Conservation (phyloP, 495 filamentous ascomycete genomes). For the Penicillium chermesinum region DNA sequence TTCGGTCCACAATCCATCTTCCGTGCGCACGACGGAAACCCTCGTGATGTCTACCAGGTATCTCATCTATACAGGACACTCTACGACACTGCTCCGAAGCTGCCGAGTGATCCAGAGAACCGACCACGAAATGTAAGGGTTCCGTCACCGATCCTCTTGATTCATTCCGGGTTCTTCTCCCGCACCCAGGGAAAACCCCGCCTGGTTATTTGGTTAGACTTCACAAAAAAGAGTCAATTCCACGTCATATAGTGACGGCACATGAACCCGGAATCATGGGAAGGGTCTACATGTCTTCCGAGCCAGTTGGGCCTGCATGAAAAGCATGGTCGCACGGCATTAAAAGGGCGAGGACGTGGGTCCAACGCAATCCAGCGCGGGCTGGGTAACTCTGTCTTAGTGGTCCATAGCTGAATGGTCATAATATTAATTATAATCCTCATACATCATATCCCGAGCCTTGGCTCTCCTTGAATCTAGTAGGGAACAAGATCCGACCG, state of each 20-base stretch:
- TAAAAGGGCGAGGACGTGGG: slow-evolving; percentile 1
- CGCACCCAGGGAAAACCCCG: no score
- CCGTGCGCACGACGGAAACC: no score
- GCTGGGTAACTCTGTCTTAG: background rate
- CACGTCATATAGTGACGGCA: background rate
- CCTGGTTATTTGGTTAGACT: no score
- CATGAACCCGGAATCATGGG: background rate
- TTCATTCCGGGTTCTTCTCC: background rate
- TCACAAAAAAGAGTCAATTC: no score
- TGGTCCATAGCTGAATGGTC: background rate
- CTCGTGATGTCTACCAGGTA: no score
- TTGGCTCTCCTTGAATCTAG: background rate
- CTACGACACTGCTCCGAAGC: background rate
- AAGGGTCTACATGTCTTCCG: background rate
- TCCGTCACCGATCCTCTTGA: background rate
- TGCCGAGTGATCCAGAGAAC: background rate
- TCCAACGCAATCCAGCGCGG: background rate
- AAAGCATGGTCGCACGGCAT: background rate
- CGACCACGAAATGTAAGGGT: background rate
- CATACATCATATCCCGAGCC: background rate
- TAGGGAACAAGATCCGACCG: background rate
- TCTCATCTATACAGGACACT: no score
- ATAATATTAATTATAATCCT: background rate
- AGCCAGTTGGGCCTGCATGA: slow-evolving; percentile 1
- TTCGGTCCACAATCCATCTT: no score